Evolutionary conservation across 2,329 filamentous ascomycete species (phyloP).

Genomic region (Dendryphion nanum): DNA sequence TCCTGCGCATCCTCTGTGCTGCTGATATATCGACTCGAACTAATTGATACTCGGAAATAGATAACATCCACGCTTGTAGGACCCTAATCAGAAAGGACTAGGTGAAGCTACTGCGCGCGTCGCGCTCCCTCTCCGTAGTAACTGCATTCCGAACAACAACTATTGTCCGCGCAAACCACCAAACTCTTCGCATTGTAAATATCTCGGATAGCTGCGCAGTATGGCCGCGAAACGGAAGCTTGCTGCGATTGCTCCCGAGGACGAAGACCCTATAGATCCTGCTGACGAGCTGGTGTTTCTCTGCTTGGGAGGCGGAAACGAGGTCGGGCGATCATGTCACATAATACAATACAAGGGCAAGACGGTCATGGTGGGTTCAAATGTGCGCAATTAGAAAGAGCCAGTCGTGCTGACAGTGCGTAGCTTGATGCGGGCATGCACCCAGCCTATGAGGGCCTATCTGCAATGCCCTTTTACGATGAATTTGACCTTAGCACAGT

Average conservation of each 20-base stretch:
- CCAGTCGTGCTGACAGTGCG: slow-evolving; percentile 24
- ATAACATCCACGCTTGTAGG: no score
- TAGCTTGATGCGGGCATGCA: slow-evolving; percentile 97
- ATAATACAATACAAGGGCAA: slow-evolving; percentile 99
- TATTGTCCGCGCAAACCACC: no score
- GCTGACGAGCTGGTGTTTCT: slow-evolving; percentile 93
- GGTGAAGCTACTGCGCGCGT: no score
- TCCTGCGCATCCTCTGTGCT: no score
- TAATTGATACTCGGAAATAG: no score
- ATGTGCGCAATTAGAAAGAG: not conserved
- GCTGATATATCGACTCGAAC: no score
- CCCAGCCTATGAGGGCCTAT: slow-evolving; percentile 91
- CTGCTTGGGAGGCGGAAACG: slow-evolving; percentile 90
- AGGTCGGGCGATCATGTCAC: slow-evolving; percentile 95
- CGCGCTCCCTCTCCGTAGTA: no score
- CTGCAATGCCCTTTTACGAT: slow-evolving; percentile 93
- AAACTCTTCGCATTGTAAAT: no score
- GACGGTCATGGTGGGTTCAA: slow-evolving; percentile 79
- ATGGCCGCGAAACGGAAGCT: slow-evolving; percentile 97
- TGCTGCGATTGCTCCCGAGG: slow-evolving; percentile 69
- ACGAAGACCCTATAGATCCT: slow-evolving; percentile 87
- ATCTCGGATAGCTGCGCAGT: no score
- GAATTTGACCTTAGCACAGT: slow-evolving; percentile 97
- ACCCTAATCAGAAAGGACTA: no score
- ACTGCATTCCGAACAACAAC: no score